Percentiles rank a stretch among this genome's conserved stretches.
Evolutionary conservation across 2,329 filamentous ascomycete species (phyloP).

Genomic region (Colletotrichum liriopes): DNA sequence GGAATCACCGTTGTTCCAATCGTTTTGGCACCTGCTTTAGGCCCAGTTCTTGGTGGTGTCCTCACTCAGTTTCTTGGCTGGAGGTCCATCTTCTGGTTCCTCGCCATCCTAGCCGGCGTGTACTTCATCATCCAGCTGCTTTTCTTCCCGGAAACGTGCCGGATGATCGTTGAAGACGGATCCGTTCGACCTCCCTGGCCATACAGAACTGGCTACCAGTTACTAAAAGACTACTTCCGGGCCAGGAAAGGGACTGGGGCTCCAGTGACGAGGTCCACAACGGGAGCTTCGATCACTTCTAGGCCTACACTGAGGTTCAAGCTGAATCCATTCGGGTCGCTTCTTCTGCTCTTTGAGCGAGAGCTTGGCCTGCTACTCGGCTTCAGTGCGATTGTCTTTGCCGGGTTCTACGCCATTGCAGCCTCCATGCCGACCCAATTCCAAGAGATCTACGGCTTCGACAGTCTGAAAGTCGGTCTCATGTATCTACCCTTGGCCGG

Average conservation of each 20-base stretch:
- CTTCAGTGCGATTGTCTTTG: slow-evolving; percentile 62
- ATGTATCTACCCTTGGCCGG: slow-evolving; percentile 67
- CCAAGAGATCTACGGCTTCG: slow-evolving; percentile 70
- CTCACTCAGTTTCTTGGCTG: slow-evolving; percentile 56
- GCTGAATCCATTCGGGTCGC: slow-evolving; percentile 58
- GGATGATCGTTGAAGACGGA: slow-evolving; percentile 67
- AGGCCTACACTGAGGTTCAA: slow-evolving; percentile 53
- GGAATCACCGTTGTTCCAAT: slow-evolving; percentile 60
- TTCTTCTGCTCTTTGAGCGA: slow-evolving; percentile 59
- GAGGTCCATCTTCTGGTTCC: slow-evolving; percentile 62
- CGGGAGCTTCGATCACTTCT: slow-evolving; percentile 41
- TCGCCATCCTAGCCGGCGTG: slow-evolving; percentile 49
- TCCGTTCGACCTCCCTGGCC: slow-evolving; percentile 58
- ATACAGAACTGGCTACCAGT: slow-evolving; percentile 53
- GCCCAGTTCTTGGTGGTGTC: slow-evolving; percentile 59
- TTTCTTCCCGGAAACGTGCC: slow-evolving; percentile 63
- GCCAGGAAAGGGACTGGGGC: slow-evolving; percentile 33
- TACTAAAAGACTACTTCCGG: slow-evolving; percentile 44
- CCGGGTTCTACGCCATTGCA: slow-evolving; percentile 65
- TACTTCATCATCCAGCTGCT: slow-evolving; percentile 56
- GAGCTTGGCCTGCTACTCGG: slow-evolving; percentile 62
- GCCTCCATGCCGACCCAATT: slow-evolving; percentile 62
- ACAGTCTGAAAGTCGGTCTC: slow-evolving; percentile 68
- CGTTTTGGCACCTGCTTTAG: slow-evolving; percentile 60
- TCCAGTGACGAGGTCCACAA: slow-evolving; percentile 16